Conservation (phyloP, 306 rosid species). For the Quercus berberidifolia region DNA sequence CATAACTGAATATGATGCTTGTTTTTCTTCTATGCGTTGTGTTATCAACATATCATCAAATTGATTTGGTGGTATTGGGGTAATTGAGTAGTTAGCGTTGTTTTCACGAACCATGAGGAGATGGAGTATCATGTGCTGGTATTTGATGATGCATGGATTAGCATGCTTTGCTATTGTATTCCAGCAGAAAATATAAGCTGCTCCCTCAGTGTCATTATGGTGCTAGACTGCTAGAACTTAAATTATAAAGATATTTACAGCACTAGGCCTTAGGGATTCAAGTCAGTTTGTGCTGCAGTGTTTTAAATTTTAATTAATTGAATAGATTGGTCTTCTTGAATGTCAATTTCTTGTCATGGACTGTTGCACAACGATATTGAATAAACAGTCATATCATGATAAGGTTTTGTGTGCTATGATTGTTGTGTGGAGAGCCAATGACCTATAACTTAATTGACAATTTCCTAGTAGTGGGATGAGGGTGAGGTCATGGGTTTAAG, state of each 20-base stretch:
- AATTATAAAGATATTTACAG: background rate
- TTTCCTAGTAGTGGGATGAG: too few relatives aligned
- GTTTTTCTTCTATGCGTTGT: slow-evolving; percentile 13
- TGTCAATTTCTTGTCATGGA: background rate
- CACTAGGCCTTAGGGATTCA: background rate
- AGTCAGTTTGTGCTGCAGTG: background rate
- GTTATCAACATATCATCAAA: slow-evolving; percentile 14
- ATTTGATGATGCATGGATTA: background rate
- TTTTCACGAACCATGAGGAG: background rate
- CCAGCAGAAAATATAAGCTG: slow-evolving; percentile 1
- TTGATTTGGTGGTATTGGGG: slow-evolving; percentile 4
- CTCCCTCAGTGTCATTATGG: background rate
- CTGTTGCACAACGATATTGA: too few relatives aligned
- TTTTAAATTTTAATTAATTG: background rate
- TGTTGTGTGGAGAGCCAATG: background rate
- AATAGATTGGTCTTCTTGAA: background rate
- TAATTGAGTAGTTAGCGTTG: slow-evolving; percentile 12
- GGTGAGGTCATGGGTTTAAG: too few relatives aligned
- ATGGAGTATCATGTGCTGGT: background rate
- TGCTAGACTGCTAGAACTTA: background rate
- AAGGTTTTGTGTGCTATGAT: background rate
- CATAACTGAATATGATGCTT: slow-evolving; percentile 11
- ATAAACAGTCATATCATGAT: background rate
- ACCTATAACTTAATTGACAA: too few relatives aligned
- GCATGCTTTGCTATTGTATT: background rate